Evolutionary conservation across 2,329 filamentous ascomycete species (phyloP).

Genomic region (Pseudocercospora eumusae): DNA sequence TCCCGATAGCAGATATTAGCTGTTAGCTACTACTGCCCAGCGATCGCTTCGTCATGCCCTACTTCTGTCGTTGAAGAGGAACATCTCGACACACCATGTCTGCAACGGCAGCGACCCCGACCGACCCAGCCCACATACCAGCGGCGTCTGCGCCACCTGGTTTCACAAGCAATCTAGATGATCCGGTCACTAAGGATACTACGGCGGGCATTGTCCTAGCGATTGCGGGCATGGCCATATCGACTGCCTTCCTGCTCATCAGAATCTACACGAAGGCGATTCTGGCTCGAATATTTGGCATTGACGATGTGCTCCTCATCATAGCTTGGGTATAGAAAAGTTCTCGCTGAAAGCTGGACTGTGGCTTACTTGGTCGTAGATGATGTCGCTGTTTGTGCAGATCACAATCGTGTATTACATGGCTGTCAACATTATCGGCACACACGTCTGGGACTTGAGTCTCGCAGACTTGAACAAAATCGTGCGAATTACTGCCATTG

Average conservation of each 20-base stretch:
- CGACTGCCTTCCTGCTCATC: constrained; percentile 20
- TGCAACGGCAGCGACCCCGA: background rate
- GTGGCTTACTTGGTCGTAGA: background rate
- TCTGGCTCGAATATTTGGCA: constrained; percentile 21
- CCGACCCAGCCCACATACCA: constrained; percentile 14
- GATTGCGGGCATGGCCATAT: constrained; percentile 19
- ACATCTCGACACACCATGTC: background rate
- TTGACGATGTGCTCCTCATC: constrained; percentile 23
- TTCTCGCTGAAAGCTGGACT: background rate
- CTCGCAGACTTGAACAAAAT: constrained; percentile 9
- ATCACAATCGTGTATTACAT: constrained; percentile 19
- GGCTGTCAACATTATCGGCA: constrained; percentile 14
- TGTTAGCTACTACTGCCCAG: background rate
- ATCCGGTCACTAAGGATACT: constrained; percentile 16
- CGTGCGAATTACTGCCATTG: constrained; percentile 13
- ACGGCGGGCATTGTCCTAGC: constrained; percentile 14
- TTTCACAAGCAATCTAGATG: constrained; percentile 17
- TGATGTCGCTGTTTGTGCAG: constrained; percentile 21
- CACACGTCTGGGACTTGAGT: constrained; percentile 21
- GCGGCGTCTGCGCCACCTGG: constrained; percentile 21
- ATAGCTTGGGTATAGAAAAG: constrained; percentile 17
- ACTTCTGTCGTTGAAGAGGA: background rate
- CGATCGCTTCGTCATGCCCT: background rate
- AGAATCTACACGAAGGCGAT: constrained; percentile 25
- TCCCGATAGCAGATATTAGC: background rate